Base-by-base conservation (phyloP, 1,284 basidiomycete genomes). In the Exsudoporus floridanus region DNA sequence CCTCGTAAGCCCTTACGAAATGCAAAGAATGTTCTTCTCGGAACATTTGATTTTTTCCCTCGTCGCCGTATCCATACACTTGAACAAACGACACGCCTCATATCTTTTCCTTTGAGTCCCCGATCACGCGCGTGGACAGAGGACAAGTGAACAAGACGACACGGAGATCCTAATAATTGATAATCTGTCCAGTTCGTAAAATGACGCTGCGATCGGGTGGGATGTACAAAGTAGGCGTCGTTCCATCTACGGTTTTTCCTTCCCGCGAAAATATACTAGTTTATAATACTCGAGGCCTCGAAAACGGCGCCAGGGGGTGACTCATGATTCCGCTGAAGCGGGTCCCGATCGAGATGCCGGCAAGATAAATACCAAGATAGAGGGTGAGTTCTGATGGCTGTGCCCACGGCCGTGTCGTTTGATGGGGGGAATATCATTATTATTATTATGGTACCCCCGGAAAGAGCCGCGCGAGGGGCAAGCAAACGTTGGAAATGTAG, bases 211-310 rank as follows among this genome's bases (percentile, higher is more conserved):
- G 39, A 42, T 34, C 21, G 28, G 45, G 30, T 47, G 38, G 8
- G 16, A 37, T 18, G 38, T 10, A 16, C 19, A 43, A 48, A 16
- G 28, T 30, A 30, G 9, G 30, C 13, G 8, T 13, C 14, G 5
- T 42, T 30, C 5, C 27, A 19, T 33, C n/a, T 28, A 39, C 12
- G 35, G 27, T 23, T 14, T 9, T 12, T 30, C 46, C 57, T 49
- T 61, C 62, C 60, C 62, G 60, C 62, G 63, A 61, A 52, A 59
- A 60, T 59, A 23, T 37, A n/a, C n/a, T n/a, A 43, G 34, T 16
- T 36, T 45, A 35, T 19, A 8, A 18, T 47, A 23, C 35, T 60
- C 50, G 59, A 59, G n/a, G 39, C 41, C 42, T 60, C 53, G 53
- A 52, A 53, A 52, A 36, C 31, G 21, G 31, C 36, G 18, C 28